phyloP scores from a whole-genome alignment of 139 green algal species.

The Eudorina sp. region DNA sequence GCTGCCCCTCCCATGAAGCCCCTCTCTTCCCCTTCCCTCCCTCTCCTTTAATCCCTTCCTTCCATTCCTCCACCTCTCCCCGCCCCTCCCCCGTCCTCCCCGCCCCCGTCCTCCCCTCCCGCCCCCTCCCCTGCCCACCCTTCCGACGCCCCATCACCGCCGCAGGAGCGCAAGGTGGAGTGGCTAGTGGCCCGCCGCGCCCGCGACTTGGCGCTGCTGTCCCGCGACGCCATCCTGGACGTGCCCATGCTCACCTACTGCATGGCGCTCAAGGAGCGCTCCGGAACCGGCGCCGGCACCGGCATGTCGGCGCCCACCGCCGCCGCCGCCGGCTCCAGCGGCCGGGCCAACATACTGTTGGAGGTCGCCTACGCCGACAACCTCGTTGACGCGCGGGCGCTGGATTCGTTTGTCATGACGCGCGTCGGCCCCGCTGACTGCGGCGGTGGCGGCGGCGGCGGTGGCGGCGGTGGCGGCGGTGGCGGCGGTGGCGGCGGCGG shows the following conservation, averaged over 20 bases:
- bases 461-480: background rate
- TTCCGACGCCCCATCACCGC: too few relatives aligned
- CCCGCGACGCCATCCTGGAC: constrained; percentile 32
- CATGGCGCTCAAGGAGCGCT: constrained; percentile 44
- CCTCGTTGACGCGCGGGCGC: constrained; percentile 28
- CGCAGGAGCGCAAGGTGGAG: constrained; percentile 48
- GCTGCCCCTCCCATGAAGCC: too few relatives aligned
- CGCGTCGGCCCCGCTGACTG: background rate
- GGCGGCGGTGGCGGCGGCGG: background rate
- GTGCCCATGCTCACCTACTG: constrained; percentile 45
- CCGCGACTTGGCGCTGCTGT: constrained; percentile 40
- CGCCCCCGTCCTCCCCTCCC: background rate
- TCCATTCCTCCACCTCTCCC: background rate
- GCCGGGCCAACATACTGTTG: constrained; percentile 24
- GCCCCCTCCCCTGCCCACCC: background rate
- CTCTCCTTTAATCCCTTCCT: too few relatives aligned
- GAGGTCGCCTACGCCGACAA: constrained; percentile 11
- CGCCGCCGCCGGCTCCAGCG: background rate
- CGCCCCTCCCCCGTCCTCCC: background rate
- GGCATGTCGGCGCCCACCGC: background rate
- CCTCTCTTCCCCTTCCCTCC: too few relatives aligned
- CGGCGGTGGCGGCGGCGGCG: background rate
- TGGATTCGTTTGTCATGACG: constrained; percentile 39
- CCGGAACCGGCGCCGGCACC: background rate
- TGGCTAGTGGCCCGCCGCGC: constrained; percentile 41